Evolutionary conservation across 345 rosid genomes (phyloP), one percentile per base, ranked within the genome.

Genomic region (Anastatica hierochuntica): DNA sequence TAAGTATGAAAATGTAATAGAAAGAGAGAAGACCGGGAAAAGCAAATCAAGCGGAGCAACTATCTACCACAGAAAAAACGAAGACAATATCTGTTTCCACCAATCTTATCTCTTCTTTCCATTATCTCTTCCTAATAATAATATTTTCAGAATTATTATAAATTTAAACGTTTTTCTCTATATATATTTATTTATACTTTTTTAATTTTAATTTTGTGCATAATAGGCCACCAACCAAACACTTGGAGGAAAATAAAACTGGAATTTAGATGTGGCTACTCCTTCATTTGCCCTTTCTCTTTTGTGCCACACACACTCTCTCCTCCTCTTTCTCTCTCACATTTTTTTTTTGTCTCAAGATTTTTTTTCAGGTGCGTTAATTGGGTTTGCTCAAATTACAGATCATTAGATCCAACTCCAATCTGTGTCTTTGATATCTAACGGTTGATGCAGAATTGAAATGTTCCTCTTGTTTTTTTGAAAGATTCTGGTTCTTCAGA

Each of bases 71-170:
- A 55, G 72, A 63, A 49, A 23, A 16, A 27, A 63, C 71, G 27
- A 24, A 49, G 74, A 74, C 81, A 49, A 53, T 76, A 79, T 83
- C 92, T 70, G 34, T 21, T 29, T 14, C 54, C 66, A 43, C 85
- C 95, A 86, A 78, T 82, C 43, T 63, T 38, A 71, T 69, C 76
- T 37, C 72, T 55, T 38, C 74, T 18, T 68, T 19, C 80, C 74
- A 77, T 24, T 77, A 82, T 85, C 95, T 51, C 66, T 31, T 47
- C 31, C 43, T 18, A 29, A 38, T 49, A 40, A 29, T 33, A 18
- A 34, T 40, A 8, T n/a, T 40, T 31, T 48, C 30, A 41, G 6
- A 35, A 10, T 38, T 24, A 1, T 16, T 27, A n/a, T n/a, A n/a
- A n/a, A n/a, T n/a, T n/a, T n/a, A n/a, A n/a, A n/a, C n/a, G n/a